A percentile compares a stretch with the other conserved stretches of the same genome.
phyloP scores from a whole-genome alignment of 371 early-diverging fungal genomes.

The Choanephora cucurbitarum region DNA sequence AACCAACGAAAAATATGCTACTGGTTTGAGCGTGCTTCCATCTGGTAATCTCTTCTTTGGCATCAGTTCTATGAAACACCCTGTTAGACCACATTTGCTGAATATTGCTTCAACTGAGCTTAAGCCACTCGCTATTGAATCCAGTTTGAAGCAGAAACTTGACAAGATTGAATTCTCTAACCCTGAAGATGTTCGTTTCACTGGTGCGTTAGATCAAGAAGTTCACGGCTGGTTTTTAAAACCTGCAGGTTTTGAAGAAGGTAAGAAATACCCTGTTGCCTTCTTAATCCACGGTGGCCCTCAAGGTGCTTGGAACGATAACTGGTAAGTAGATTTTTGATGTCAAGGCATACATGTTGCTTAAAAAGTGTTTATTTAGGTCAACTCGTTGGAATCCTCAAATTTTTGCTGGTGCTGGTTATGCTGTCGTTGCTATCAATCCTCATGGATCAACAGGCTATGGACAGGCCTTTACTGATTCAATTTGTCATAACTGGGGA shows the following conservation, averaged over 20 bases:
- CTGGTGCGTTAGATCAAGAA: conserved; percentile 60
- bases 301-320: conserved; percentile 71
- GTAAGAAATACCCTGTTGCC: conserved; percentile 74
- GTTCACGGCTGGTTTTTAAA: conserved; percentile 78
- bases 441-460: conserved; percentile 85
- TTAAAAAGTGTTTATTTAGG: conserved; percentile 21
- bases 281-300: conserved; percentile 90
- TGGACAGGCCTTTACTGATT: conserved; percentile 75
- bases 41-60: conserved; percentile 45
- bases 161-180: conserved; percentile 35
- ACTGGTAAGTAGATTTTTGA: conserved; percentile 46
- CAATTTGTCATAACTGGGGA: conserved; percentile 80
- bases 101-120: conserved; percentile 23
- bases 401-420: conserved; percentile 73
- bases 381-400: conserved; percentile 77
- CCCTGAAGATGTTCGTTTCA: conserved; percentile 69
- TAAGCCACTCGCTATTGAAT: conserved; percentile 20
- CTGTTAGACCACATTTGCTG: conserved; percentile 49
- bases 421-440: conserved; percentile 77
- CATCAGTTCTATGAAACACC: conserved; percentile 48
- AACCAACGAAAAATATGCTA: conserved; percentile 54
- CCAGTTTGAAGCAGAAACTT: conserved; percentile 32
- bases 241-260: conserved; percentile 62
- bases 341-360: not conserved
- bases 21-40: conserved; percentile 42